Evolutionary conservation across 2,329 filamentous ascomycete genomes (phyloP).

Genomic region (Neospermospora avenae): DNA sequence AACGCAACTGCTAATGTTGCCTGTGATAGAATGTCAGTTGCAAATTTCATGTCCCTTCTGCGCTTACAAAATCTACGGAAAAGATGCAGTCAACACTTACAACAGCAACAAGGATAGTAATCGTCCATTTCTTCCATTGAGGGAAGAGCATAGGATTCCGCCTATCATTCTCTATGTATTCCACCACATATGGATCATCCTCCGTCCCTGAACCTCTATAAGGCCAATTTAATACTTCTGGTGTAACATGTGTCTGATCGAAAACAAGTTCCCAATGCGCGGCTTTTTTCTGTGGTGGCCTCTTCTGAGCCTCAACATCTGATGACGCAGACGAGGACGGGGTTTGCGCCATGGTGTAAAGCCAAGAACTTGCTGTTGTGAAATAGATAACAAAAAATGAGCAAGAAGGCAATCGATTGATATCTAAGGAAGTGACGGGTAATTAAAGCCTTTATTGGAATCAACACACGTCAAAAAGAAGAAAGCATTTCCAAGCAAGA

Average conservation of each 20-base stretch:
- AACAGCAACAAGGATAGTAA: constrained; percentile 39
- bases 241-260: constrained; percentile 45
- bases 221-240: constrained; percentile 42
- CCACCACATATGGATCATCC: constrained; percentile 41
- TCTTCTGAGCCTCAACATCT: constrained; percentile 26
- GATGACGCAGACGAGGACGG: constrained; percentile 15
- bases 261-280: constrained; percentile 41
- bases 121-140: constrained; percentile 38
- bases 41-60: not conserved
- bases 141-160: constrained; percentile 40
- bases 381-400: not conserved
- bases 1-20: constrained; percentile 31
- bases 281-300: constrained; percentile 15
- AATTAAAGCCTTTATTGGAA: not conserved
- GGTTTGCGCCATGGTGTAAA: constrained; percentile 6
- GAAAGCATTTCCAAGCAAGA: not conserved
- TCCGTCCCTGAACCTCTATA: constrained; percentile 41
- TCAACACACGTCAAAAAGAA: not conserved
- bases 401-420: not conserved
- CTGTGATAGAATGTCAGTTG: not conserved
- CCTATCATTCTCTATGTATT: constrained; percentile 42
- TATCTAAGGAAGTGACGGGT: not conserved
- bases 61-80: not conserved
- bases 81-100: constrained; percentile 36
- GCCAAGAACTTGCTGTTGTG: not conserved